phyloP scores from a whole-genome alignment of 495 filamentous ascomycete genomes.

The Lentithecium fluviatile region DNA sequence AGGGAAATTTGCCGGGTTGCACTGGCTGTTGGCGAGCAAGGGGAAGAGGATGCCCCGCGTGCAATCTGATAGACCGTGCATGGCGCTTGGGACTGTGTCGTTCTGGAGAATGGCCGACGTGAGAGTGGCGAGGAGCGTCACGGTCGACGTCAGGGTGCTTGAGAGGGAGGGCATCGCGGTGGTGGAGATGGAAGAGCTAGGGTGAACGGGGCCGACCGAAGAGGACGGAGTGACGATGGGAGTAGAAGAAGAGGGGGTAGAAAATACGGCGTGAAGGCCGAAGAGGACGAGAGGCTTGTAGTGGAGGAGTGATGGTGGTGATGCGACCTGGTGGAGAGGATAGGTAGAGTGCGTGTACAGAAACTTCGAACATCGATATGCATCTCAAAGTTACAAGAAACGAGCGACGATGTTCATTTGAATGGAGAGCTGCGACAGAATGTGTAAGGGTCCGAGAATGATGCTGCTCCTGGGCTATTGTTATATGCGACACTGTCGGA shows the following conservation, averaged over 20 bases:
- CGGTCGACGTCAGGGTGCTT: slow-evolving; percentile 4
- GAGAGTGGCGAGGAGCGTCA: slow-evolving; percentile 4
- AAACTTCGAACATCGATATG: slow-evolving; percentile 2
- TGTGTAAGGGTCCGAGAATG: background rate
- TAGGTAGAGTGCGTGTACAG: slow-evolving; percentile 1
- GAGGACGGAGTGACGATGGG: background rate
- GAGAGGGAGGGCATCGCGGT: slow-evolving; percentile 18
- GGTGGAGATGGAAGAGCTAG: background rate
- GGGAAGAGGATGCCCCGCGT: slow-evolving; percentile 18
- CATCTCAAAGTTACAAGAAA: slow-evolving; percentile 11
- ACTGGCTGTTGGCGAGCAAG: slow-evolving; percentile 6
- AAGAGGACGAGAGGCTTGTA: background rate
- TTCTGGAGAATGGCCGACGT: background rate
- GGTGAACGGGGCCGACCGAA: background rate
- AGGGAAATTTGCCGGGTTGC: slow-evolving; percentile 11
- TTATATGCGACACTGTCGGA: slow-evolving; percentile 12
- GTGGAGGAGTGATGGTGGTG: background rate
- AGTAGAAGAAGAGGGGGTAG: background rate
- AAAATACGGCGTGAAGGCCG: background rate
- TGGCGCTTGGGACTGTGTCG: slow-evolving; percentile 1
- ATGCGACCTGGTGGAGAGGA: background rate
- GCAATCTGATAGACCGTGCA: slow-evolving; percentile 13
- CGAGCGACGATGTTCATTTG: slow-evolving; percentile 11
- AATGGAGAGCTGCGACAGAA: background rate
- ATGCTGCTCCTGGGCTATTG: slow-evolving; percentile 8